Evolutionary conservation across 805 yeast genomes (phyloP).

Genomic region (Crinitomyces ghanaensis): DNA sequence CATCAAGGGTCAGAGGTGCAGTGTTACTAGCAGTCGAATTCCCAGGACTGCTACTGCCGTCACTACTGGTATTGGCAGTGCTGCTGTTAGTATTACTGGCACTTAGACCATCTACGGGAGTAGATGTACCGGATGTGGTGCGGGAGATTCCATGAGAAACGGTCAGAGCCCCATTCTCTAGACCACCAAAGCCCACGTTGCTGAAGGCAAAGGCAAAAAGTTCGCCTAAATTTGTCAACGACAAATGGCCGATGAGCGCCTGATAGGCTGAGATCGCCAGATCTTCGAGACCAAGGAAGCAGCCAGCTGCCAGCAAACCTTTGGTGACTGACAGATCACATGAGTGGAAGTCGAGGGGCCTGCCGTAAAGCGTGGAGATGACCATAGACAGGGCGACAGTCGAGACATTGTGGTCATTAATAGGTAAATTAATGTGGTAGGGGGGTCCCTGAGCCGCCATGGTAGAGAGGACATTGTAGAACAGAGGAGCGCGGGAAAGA

Average conservation of each 20-base stretch:
- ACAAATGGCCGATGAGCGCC: conserved; percentile 10
- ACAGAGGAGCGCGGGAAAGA: conserved; percentile 23
- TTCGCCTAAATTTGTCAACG: conserved; percentile 14
- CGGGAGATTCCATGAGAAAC: conserved; percentile 4
- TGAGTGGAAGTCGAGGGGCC: conserved; percentile 13
- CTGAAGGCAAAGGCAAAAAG: conserved; percentile 19
- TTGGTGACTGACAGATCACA: conserved; percentile 17
- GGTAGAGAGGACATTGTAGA: conserved; percentile 17
- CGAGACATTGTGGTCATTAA: conserved; percentile 19
- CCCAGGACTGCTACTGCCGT: neutral
- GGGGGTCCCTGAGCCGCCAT: conserved; percentile 20
- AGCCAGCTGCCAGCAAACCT: conserved; percentile 23
- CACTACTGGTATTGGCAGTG: neutral
- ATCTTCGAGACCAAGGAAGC: conserved; percentile 19
- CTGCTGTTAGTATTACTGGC: neutral
- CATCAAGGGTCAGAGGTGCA: conserved; percentile 9
- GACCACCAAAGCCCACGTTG: neutral
- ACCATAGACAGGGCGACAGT: conserved; percentile 21
- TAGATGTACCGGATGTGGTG: conserved; percentile 7
- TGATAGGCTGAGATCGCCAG: conserved; percentile 19
- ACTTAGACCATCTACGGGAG: conserved; percentile 1
- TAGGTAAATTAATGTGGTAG: conserved; percentile 17
- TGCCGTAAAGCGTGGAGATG: conserved; percentile 25
- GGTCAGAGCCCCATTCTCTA: conserved; percentile 5
- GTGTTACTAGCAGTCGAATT: neutral